Base-by-base conservation (phyloP, 2,329 filamentous ascomycete genomes). In the Neofusicoccum ribis region DNA sequence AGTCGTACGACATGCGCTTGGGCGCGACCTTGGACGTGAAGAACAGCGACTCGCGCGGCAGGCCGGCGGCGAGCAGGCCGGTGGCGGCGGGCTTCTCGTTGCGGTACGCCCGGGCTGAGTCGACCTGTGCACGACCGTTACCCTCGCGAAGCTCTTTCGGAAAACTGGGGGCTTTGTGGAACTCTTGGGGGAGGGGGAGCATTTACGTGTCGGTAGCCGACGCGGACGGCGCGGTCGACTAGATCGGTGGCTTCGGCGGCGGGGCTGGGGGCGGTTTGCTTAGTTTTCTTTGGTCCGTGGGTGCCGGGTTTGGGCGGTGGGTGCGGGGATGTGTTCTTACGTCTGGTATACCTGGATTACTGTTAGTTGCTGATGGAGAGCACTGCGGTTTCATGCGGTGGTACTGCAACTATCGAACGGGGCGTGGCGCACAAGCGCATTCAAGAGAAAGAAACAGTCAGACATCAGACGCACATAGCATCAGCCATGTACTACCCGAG, bases 191-290 rank as follows among this genome's bases (percentile, higher is more conserved):
- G 37, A 15, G 11, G 37, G 37, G 37, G 8, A 2, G 8, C 6
- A 34, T 36, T 41, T 51, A 63, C 59, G 71, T 85, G 83, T 6
- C 81, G 78, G 72, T 85, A 86, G 12, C 84, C 84, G 52, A 77
- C 71, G 46, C 82, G 76, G 31, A 84, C 73, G 9, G 77, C 77
- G 54, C 89, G 85, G 12, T 80, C 69, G 7, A 85, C 84, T 1
- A 89, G 85, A 34, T 83, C 80, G 70, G 87, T 83, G n/a, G 85
- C 83, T 5, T 84, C 75, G 65, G 83, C 81, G 23, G 85, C 80
- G 12, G 87, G 87, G 5, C 83, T 86, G 61, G 17, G 17, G n/a
- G 17, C 27, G 11, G 14, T 9, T 39, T 2, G 23, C 1, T 44
- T 41, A 31, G 31, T 15, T 37, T 47, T 31, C 31, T 23, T 9